Percentiles rank a stretch among this genome's conserved stretches.
Conservation (phyloP, 129 eudicot genomes). For the Artemisia argyi region DNA sequence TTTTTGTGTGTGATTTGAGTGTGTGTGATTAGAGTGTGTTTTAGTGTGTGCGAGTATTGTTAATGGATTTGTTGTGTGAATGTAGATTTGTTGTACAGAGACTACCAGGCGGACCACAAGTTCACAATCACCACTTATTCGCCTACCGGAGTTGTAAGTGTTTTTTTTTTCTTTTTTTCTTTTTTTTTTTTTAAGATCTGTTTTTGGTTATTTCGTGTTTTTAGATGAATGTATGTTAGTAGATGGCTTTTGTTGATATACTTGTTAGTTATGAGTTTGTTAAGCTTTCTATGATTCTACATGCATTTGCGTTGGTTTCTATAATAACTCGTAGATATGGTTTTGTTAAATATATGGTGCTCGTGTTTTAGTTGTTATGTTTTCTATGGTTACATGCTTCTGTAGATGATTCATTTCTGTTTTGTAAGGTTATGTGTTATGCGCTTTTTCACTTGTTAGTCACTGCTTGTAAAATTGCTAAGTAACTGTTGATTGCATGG, state of each 20-base stretch:
- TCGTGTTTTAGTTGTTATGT: too few species aligned
- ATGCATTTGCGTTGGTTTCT: too few species aligned
- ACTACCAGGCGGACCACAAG: constrained; percentile 88
- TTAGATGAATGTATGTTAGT: neutral
- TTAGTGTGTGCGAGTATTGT: neutral
- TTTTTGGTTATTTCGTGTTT: too few species aligned
- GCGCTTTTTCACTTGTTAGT: too few species aligned
- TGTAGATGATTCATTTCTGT: too few species aligned
- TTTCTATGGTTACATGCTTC: too few species aligned
- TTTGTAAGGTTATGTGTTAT: too few species aligned
- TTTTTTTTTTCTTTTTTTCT: constrained; percentile 2
- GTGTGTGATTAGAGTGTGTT: neutral
- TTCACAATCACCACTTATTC: constrained; percentile 90
- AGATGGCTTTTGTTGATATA: neutral
- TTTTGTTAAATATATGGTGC: too few species aligned
- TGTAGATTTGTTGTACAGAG: constrained; percentile 84
- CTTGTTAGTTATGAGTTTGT: neutral
- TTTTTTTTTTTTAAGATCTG: neutral
- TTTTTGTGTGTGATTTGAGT: constrained; percentile 12
- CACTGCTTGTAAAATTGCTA: too few species aligned
- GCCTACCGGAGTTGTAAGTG: constrained; percentile 84
- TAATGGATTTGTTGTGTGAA: neutral
- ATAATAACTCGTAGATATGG: too few species aligned
- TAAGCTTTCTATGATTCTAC: neutral
- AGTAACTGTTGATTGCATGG: too few species aligned